A percentile compares a stretch with the other conserved stretches of the same genome.
These are phyloP conservation scores for Fusarium sp. DNA, from an alignment of 2,329 filamentous ascomycete genomes.

Conservation along the genomic window DNA sequence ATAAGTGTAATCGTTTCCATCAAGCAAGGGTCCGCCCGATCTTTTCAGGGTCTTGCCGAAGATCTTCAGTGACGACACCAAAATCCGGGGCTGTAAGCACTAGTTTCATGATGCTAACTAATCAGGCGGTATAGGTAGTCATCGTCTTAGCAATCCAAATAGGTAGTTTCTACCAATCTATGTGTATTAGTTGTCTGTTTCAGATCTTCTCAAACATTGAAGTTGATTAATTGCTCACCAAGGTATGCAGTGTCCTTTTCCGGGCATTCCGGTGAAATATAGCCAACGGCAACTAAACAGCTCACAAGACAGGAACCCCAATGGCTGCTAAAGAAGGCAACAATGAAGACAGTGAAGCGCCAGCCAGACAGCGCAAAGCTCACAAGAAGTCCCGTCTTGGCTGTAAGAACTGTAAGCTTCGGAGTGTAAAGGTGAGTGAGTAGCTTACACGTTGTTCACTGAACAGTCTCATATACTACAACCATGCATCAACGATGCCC, in stretches of 20 bases:
- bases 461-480: neutral
- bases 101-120: neutral
- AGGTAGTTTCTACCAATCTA: neutral
- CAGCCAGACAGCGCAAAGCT: slow-evolving; percentile 46
- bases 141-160: slow-evolving; percentile 1
- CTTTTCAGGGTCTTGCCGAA: neutral
- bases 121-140: neutral
- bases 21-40: neutral
- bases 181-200: neutral
- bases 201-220: neutral
- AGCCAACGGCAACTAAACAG: neutral
- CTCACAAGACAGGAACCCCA: neutral
- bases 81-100: slow-evolving; percentile 11
- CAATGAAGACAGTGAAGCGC: neutral
- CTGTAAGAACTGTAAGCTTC: slow-evolving; percentile 67
- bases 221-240: neutral
- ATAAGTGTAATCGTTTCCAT: neutral
- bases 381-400: slow-evolving; percentile 66
- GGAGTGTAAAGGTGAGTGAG: slow-evolving; percentile 63
- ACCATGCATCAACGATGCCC: neutral
- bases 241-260: slow-evolving; percentile 4
- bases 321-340: slow-evolving; percentile 22
- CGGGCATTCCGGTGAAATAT: slow-evolving; percentile 2
- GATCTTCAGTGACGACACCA: neutral
- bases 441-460: neutral